Percentiles rank a stretch among this genome's conserved stretches.
Evolutionary conservation across 2,329 filamentous ascomycete species (phyloP).

Genomic region (Beauveria rudraprayagi): DNA sequence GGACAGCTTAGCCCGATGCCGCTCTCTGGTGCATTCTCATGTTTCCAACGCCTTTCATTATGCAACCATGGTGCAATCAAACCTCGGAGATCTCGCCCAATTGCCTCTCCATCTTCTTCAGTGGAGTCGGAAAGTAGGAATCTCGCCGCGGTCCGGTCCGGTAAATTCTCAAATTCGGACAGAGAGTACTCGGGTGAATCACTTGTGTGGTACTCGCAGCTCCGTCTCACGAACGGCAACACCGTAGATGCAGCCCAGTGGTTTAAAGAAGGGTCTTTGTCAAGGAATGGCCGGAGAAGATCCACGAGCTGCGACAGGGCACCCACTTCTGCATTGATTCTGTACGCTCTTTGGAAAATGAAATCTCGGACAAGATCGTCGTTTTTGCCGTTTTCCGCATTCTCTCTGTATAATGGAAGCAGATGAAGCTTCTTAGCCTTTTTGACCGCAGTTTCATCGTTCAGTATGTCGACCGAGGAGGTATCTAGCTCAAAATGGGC

Average conservation of each 20-base stretch:
- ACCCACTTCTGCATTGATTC: slow-evolving; percentile 65
- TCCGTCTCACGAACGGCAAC: slow-evolving; percentile 60
- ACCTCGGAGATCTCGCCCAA: slow-evolving; percentile 59
- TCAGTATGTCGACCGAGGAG: slow-evolving; percentile 47
- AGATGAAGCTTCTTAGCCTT: slow-evolving; percentile 56
- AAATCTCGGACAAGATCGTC: slow-evolving; percentile 55
- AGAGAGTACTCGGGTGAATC: slow-evolving; percentile 43
- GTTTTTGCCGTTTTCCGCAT: slow-evolving; percentile 38
- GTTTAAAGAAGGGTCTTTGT: slow-evolving; percentile 50
- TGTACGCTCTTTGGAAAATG: slow-evolving; percentile 58
- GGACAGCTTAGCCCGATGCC: slow-evolving; percentile 33
- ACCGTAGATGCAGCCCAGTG: slow-evolving; percentile 63
- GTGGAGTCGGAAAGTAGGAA: slow-evolving; percentile 53
- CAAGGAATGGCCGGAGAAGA: slow-evolving; percentile 62
- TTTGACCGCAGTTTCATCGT: slow-evolving; percentile 56
- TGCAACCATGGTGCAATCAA: slow-evolving; percentile 69
- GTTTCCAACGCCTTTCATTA: slow-evolving; percentile 50
- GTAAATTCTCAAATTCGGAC: slow-evolving; percentile 53
- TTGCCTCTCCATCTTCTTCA: slow-evolving; percentile 28
- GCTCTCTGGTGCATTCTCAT: slow-evolving; percentile 13
- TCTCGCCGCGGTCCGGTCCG: slow-evolving; percentile 50
- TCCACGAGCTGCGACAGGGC: slow-evolving; percentile 58
- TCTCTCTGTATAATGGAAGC: slow-evolving; percentile 44
- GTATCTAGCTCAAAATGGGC: slow-evolving; percentile 43
- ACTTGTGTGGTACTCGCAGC: slow-evolving; percentile 60